Base-by-base conservation (phyloP, 352 stramenopile species). In the Phytopythium kandeliae region DNA sequence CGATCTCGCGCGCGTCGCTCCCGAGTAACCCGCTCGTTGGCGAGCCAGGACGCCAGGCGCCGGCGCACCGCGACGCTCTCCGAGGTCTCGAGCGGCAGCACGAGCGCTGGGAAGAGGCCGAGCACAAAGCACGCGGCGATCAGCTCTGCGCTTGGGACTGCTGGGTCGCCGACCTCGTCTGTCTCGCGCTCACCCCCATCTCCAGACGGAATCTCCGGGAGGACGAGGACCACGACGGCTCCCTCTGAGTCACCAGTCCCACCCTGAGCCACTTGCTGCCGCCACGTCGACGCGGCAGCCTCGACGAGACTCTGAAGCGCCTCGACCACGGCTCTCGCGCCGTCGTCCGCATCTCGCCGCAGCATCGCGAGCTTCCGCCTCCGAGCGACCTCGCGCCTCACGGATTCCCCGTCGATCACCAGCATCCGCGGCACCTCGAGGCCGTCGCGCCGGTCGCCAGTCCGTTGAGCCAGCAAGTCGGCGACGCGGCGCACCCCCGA, bases 71-170 rank as follows among this genome's bases (percentile, higher is more conserved):
- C 34, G 12, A 53, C 33, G 0, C 69, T 62, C 48, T 84, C 74
- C 0, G 60, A 51, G 3, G 67, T 36, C 2, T 50, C 43, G 4
- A 85, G 34, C 4, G 79, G 63, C 21, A 88, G 30, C 15, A 86
- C 74, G n/a, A 85, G 50, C 6, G 67, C 54, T 22, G 79, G 76
- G 36, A 84, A 78, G 19, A 86, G n/a, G 22, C 71, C 53, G 2
- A 60, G 51, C 48, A 69, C 51, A 17, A 85, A 79, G 41, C 67
- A 83, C 6, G 47, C 43, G 22, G 62, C 56, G 9, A 90, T 45
- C 11, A 79, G 56, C 31, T 74, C 56, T 19, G 54, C 24, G 1
- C 53, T 74, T 19, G 76, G 76, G 4, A 87, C 22, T 8, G 35
- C 36, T 9, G 58, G 51, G 2, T 55, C 52, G 11, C 62, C 65